Evolutionary conservation across 2,329 filamentous ascomycete genomes (phyloP).

Genomic region (Tolypocladium inflatum): DNA sequence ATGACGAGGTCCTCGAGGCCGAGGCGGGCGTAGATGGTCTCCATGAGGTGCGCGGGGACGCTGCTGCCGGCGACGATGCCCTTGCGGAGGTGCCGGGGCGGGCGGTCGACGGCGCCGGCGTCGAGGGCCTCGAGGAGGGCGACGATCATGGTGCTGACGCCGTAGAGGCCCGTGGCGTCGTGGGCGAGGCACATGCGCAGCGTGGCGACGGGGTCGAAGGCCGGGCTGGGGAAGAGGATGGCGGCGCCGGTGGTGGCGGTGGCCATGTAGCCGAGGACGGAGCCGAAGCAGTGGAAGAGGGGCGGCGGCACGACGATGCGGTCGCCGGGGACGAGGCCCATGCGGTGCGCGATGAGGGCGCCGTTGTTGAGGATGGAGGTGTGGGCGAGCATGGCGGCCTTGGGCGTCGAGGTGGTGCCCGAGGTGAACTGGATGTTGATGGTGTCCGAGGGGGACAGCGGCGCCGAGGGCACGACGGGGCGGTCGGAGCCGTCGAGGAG

Average conservation of each 20-base stretch:
- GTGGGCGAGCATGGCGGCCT: constrained; percentile 85
- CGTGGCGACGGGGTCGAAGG: constrained; percentile 71
- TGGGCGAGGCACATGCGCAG: constrained; percentile 47
- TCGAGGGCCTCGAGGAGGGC: constrained; percentile 73
- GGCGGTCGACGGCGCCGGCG: constrained; percentile 15
- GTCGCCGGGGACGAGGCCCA: constrained; percentile 68
- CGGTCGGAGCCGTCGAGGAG: constrained; percentile 26
- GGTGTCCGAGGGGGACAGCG: constrained; percentile 54
- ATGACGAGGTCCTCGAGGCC: constrained; percentile 80
- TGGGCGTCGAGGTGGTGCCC: constrained; percentile 84
- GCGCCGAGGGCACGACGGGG: constrained; percentile 31
- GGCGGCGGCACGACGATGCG: constrained; percentile 78
- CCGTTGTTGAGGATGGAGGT: constrained; percentile 89
- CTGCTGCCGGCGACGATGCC: constrained; percentile 83
- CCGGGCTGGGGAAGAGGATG: constrained; percentile 78
- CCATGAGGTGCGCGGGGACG: constrained; percentile 78
- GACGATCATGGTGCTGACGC: constrained; percentile 91
- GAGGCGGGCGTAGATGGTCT: constrained; percentile 59
- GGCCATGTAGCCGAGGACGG: constrained; percentile 90
- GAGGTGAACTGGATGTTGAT: constrained; percentile 97
- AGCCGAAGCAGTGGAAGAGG: constrained; percentile 85
- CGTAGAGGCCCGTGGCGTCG: constrained; percentile 61
- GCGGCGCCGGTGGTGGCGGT: constrained; percentile 71
- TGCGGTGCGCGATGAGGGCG: constrained; percentile 69
- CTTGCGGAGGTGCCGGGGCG: constrained; percentile 50